Conservation (phyloP, 352 stramenopile genomes). For the Globisporangium okanoganense region DNA sequence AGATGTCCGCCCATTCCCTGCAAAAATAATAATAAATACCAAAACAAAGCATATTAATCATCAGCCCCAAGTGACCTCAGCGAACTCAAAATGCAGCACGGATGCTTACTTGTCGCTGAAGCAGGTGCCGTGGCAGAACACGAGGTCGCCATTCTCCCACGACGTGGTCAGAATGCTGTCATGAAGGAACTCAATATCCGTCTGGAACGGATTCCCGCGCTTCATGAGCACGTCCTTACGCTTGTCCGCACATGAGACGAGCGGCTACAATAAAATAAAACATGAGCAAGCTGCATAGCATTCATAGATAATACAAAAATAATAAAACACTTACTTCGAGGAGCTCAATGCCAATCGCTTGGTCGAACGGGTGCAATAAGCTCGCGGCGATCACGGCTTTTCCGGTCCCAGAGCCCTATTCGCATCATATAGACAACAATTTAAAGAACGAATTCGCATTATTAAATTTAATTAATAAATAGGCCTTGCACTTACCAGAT, state of each 20-base stretch:
- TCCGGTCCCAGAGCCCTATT: slow-evolving; percentile 71
- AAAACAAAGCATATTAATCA: neutral
- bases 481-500: slow-evolving; percentile 67
- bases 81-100: neutral
- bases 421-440: neutral
- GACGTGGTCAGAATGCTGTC: slow-evolving; percentile 56
- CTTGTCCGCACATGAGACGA: slow-evolving; percentile 76
- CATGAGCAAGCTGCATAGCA: neutral
- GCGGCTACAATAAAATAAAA: slow-evolving; percentile 27
- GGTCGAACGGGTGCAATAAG: slow-evolving; percentile 77
- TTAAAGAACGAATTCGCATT: no score
- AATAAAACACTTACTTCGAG: slow-evolving; percentile 34
- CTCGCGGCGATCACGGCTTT: slow-evolving; percentile 79
- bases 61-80: neutral
- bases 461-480: no score
- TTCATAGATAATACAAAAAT: neutral
- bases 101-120: slow-evolving; percentile 72
- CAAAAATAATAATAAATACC: neutral
- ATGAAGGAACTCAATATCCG: slow-evolving; percentile 75
- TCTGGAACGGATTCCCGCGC: slow-evolving; percentile 22
- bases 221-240: slow-evolving; percentile 53
- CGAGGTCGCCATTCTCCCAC: slow-evolving; percentile 73
- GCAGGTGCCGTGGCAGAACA: slow-evolving; percentile 85
- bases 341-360: slow-evolving; percentile 80
- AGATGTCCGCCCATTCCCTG: slow-evolving; percentile 81